Evolutionary conservation across 2,329 filamentous ascomycete genomes (phyloP).

Genomic region (Fusarium bulbicola): DNA sequence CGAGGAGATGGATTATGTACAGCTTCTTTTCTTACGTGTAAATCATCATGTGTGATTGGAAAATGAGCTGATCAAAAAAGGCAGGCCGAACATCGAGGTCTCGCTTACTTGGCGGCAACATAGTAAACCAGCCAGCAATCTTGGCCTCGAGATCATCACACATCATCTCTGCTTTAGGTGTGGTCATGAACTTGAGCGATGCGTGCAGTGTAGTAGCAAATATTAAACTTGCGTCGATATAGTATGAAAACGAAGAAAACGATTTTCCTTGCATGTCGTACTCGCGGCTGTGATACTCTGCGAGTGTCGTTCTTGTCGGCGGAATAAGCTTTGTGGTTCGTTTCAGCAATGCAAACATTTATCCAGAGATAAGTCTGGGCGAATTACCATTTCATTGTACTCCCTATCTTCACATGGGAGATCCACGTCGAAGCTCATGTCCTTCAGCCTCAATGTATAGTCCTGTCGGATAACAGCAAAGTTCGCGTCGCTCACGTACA

Average conservation of each 20-base stretch:
- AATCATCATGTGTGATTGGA: neutral
- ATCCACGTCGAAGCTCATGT: neutral
- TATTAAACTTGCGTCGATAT: neutral
- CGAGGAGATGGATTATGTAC: neutral
- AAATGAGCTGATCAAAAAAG: neutral
- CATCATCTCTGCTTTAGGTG: neutral
- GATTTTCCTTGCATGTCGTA: neutral
- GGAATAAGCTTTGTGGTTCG: neutral
- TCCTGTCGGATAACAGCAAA: neutral
- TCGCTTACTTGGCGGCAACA: neutral
- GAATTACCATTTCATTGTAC: neutral
- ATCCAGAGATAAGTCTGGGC: neutral
- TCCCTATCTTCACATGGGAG: neutral
- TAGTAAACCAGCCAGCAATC: neutral
- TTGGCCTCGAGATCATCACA: neutral
- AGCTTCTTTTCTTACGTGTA: neutral
- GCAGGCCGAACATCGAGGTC: neutral
- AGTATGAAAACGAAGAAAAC: neutral
- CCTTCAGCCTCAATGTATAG: neutral
- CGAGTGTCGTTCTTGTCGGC: neutral
- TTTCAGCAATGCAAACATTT: neutral
- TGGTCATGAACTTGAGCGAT: neutral
- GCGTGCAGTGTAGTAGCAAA: neutral
- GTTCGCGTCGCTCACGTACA: neutral
- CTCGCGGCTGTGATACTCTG: neutral